phyloP scores from a whole-genome alignment of 352 stramenopile genomes.

The Phytophthora fragariaefolia region DNA sequence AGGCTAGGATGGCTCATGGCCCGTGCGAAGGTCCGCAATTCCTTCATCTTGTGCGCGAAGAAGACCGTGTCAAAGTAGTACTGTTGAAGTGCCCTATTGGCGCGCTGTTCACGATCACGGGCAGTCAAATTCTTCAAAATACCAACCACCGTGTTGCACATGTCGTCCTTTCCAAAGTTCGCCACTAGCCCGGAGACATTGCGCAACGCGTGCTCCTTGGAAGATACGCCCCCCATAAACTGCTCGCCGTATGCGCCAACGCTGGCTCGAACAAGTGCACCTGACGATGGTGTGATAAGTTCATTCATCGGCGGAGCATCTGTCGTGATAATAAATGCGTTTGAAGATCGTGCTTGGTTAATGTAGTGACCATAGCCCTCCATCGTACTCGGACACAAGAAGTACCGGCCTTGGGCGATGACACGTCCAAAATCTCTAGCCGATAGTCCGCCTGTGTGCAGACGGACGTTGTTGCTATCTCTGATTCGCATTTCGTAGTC shows the following conservation, averaged over 20 bases:
- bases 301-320: conserved; percentile 63
- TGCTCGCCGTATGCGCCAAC: conserved; percentile 36
- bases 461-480: conserved; percentile 17
- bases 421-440: conserved; percentile 40
- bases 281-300: conserved; percentile 47
- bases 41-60: conserved; percentile 60
- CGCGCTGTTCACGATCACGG: conserved; percentile 16
- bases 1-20: conserved; percentile 33
- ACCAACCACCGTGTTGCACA: conserved; percentile 49
- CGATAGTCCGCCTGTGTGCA: conserved; percentile 39
- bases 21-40: conserved; percentile 43
- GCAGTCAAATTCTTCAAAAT: conserved; percentile 36
- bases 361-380: conserved; percentile 71
- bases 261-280: conserved; percentile 42
- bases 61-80: conserved; percentile 72
- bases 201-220: conserved; percentile 36
- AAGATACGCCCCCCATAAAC: conserved; percentile 45
- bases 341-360: conserved; percentile 59
- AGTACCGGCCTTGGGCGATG: conserved; percentile 43
- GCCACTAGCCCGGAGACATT: conserved; percentile 53
- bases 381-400: conserved; percentile 55
- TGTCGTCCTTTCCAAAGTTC: conserved; percentile 34
- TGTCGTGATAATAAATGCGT: conserved; percentile 54
- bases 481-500: conserved; percentile 26
- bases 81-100: conserved; percentile 30